Evolutionary conservation across 495 filamentous ascomycete species (phyloP), one percentile per base, ranked within the genome.

Genomic region (Clohesyomyces aquaticus): DNA sequence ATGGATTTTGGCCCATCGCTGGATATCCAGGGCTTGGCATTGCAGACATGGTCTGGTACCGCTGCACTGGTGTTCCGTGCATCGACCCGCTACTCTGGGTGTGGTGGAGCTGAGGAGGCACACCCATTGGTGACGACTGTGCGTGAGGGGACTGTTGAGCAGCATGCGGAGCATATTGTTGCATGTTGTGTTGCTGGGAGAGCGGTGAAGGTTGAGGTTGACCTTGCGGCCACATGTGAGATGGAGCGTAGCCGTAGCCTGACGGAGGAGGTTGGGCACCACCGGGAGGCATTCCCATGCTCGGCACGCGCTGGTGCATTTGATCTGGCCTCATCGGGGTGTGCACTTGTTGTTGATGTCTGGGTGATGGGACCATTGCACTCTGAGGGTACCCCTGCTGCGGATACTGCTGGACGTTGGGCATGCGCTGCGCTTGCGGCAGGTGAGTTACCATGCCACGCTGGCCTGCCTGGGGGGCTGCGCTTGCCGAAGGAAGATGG

Each of bases 31-130:
- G 75, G 69, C 72, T 65, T 66, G 63, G 61, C 75, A 75, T 75
- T 19, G 71, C 53, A 19, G 56, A 59, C 70, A 77, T 76, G 6
- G 70, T 71, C 18, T 54, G 59, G 55, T 77, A 77, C 19, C 56
- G 57, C 56, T 75, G 72, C 25, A 70, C 65, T 16, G 67, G 67
- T 35, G 66, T 62, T 19, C 57, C 61, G 27, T 74, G 73, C 69
- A 77, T 73, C 1, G 75, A 71, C 3, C 65, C 71, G 53, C 71
- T 73, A 19, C 73, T 71, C 14, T 79, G 77, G 21, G 72, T 61
- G 28, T 88, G 87, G 26, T 84, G 86, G 16, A 87, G 77, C 61
- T 86, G 86, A 25, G 84, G 81, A 27, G 83, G 80, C 80, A 82
- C 35, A 29, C 73, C 70, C 19, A 73, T 67, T 8, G 73, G 71